Conservation (phyloP, 2,329 filamentous ascomycete species). For the Monosporascus sp. region DNA sequence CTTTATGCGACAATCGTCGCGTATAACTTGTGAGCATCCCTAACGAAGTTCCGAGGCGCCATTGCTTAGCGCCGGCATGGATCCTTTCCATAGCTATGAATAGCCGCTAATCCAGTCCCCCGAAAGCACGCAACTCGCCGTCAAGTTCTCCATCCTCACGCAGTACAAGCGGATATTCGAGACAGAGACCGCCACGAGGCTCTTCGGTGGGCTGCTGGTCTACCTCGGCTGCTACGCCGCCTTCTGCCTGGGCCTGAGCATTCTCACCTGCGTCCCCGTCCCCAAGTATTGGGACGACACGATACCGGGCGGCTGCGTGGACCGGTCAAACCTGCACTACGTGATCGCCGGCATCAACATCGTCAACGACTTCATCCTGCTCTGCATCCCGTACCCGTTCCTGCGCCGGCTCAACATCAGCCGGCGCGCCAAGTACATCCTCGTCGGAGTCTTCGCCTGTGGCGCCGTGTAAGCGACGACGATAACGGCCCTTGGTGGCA, state of each 20-base stretch:
- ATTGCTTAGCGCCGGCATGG: too few relatives aligned
- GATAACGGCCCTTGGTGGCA: too few relatives aligned
- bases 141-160: conserved; percentile 25
- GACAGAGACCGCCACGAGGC: conserved; percentile 8
- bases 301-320: conserved; percentile 19
- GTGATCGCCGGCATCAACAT: conserved; percentile 29
- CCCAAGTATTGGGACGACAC: conserved; percentile 22
- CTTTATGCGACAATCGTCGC: conserved; percentile 17
- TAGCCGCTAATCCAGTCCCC: background rate
- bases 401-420: conserved; percentile 31
- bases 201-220: conserved; percentile 18
- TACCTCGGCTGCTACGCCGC: conserved; percentile 17
- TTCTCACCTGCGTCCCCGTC: conserved; percentile 21
- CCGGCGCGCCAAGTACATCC: conserved; percentile 33
- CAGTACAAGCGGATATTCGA: conserved; percentile 25
- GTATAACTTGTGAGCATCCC: conserved; percentile 13
- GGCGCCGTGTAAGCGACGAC: conserved; percentile 28
- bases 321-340: conserved; percentile 18
- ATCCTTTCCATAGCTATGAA: background rate
- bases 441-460: conserved; percentile 35
- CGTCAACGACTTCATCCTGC: conserved; percentile 25
- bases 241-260: conserved; percentile 16
- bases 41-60: background rate
- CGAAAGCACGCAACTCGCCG: conserved; percentile 12
- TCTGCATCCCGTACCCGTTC: conserved; percentile 25